A percentile compares a stretch with the other conserved stretches of the same genome.
phyloP scores from a whole-genome alignment of 805 yeast species.

The Saccharomycopsis babjevae region DNA sequence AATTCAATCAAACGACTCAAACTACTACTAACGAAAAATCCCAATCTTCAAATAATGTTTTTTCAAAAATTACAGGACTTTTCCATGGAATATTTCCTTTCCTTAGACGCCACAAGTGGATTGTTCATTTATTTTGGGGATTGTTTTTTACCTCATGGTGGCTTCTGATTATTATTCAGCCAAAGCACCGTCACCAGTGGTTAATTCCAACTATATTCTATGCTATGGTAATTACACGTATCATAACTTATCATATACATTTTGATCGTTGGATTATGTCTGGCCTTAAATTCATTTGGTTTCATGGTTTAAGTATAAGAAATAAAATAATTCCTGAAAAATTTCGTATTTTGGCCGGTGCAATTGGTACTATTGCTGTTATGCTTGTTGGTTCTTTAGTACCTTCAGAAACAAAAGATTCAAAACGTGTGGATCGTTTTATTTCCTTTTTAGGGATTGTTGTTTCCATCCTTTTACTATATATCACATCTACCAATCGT shows the following conservation, averaged over 20 bases:
- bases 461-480: slow-evolving; percentile 37
- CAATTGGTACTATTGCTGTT: slow-evolving; percentile 34
- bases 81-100: background rate
- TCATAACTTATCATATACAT: slow-evolving; percentile 42
- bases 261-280: slow-evolving; percentile 6
- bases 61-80: slow-evolving; percentile 3
- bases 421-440: slow-evolving; percentile 42
- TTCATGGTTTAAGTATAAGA: slow-evolving; percentile 16
- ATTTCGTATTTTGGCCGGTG: slow-evolving; percentile 36
- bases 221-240: slow-evolving; percentile 39
- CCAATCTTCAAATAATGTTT: background rate
- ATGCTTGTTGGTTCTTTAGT: slow-evolving; percentile 47
- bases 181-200: slow-evolving; percentile 41
- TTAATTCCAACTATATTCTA: slow-evolving; percentile 47
- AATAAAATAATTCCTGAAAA: slow-evolving; percentile 34
- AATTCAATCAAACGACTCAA: background rate
- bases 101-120: slow-evolving; percentile 20
- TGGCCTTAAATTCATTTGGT: slow-evolving; percentile 6
- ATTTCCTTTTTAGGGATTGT: slow-evolving; percentile 46
- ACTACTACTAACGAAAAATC: background rate
- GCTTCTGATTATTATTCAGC: slow-evolving; percentile 43
- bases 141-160: slow-evolving; percentile 45
- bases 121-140: slow-evolving; percentile 24
- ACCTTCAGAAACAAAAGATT: slow-evolving; percentile 36
- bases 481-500: slow-evolving; percentile 36